phyloP scores from a whole-genome alignment of 805 yeast species.

The Starmerella bombi region DNA sequence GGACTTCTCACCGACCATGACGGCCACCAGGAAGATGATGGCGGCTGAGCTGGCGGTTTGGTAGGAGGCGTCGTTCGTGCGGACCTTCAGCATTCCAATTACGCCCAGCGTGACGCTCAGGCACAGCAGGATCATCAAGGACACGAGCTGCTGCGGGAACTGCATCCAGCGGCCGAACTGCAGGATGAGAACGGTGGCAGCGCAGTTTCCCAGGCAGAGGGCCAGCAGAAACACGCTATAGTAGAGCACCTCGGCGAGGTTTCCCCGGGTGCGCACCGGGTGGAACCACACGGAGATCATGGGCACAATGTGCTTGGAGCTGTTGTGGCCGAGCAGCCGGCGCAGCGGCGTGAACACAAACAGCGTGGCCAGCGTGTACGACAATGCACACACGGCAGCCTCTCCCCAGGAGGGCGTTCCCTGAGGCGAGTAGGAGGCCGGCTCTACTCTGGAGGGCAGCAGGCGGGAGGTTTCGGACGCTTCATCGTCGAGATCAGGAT shows the following conservation, averaged over 20 bases:
- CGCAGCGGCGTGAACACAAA: slow-evolving; percentile 44
- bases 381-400: slow-evolving; percentile 43
- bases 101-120: slow-evolving; percentile 46
- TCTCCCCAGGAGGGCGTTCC: slow-evolving; percentile 5
- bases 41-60: slow-evolving; percentile 73
- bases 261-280: slow-evolving; percentile 64
- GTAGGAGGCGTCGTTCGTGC: slow-evolving; percentile 52
- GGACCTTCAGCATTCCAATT: slow-evolving; percentile 57
- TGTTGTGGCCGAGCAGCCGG: slow-evolving; percentile 48
- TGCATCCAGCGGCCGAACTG: slow-evolving; percentile 26
- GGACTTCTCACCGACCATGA: slow-evolving; percentile 62
- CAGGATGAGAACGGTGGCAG: slow-evolving; percentile 33
- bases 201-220: slow-evolving; percentile 33
- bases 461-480: slow-evolving; percentile 3
- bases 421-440: not conserved
- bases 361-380: slow-evolving; percentile 59
- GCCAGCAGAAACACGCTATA: slow-evolving; percentile 53
- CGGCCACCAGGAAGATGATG: slow-evolving; percentile 54
- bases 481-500: no score
- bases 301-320: slow-evolving; percentile 68
- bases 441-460: not conserved
- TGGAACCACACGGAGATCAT: slow-evolving; percentile 78
- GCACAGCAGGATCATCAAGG: slow-evolving; percentile 39
- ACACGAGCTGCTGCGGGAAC: slow-evolving; percentile 37
- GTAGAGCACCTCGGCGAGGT: slow-evolving; percentile 60